Base-by-base conservation (phyloP, 2,329 filamentous ascomycete genomes). In the Aspergillus ochraceoroseus region DNA sequence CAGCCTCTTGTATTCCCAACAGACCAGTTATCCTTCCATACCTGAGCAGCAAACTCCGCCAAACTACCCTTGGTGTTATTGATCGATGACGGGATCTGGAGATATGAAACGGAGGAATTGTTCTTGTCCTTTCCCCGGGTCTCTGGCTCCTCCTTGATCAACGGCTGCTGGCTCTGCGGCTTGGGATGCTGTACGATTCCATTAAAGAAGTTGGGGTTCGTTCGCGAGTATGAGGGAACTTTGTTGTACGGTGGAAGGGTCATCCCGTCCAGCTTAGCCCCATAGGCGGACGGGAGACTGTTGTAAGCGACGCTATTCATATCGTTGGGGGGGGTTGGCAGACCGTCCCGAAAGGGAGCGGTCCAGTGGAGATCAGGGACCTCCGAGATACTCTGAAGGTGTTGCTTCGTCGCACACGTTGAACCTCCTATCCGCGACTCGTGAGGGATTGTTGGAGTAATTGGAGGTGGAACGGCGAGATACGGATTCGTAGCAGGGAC, bases 31-130 rank as follows among this genome's bases (percentile, higher is more conserved):
- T 20, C 4, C 50, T 49, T 20, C 4, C 50, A 48, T 66, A 89
- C 85, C 74, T 88, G 79, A 42, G 87, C 86, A 37, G 87, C 85
- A 63, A 94, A 88, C 57, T 92, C 85, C 7, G 86, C 77, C 51
- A 95, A 63, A 57, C 78, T 89, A 5, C 86, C 85, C 31, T 85
- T 84, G 52, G 75, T 80, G 22, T 80, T 73, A 55, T 82, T 87
- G 58, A 94, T 87, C 25, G 85, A 82, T 30, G 73, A 70, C 5
- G 87, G 87, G 27, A 94, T 81, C 54, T 83, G 79, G 25, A 90
- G 70, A 56, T 72, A 71, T 3, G 71, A 65, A 19, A 69, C 68
- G 46, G 72, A 72, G 8, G 65, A 58, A 31, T 58, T 66, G 25
- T 52, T 47, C 7, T 54, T 52, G 12, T 47, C 49, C 32, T 58